Percentiles rank a stretch among this genome's conserved stretches.
Conservation (phyloP, 495 filamentous ascomycete genomes). For the Cryomyces minteri region DNA sequence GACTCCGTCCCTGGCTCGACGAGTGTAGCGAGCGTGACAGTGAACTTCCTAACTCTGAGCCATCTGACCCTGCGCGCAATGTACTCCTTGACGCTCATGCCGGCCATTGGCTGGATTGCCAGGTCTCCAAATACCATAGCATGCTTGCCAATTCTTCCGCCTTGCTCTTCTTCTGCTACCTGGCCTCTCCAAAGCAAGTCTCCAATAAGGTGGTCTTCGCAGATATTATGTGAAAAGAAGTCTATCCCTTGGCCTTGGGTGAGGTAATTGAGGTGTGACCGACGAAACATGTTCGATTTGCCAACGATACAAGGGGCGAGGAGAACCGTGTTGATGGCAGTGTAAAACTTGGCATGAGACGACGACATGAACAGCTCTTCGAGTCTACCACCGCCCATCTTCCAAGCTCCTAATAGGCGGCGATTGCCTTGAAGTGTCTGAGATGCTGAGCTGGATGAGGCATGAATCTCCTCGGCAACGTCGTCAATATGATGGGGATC, state of each 20-base stretch:
- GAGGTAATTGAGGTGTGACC: slow-evolving; percentile 67
- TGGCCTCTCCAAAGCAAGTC: slow-evolving; percentile 66
- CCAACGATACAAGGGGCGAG: slow-evolving; percentile 89
- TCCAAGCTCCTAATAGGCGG: too few relatives aligned
- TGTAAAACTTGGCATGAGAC: slow-evolving; percentile 95
- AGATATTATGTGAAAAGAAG: slow-evolving; percentile 89
- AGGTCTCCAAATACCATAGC: slow-evolving; percentile 68
- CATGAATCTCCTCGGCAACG: too few relatives aligned
- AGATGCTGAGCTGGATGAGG: too few relatives aligned
- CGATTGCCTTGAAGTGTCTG: too few relatives aligned
- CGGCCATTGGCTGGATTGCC: slow-evolving; percentile 73
- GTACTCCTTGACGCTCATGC: slow-evolving; percentile 65
- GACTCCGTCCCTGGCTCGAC: slow-evolving; percentile 92
- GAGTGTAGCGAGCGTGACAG: slow-evolving; percentile 69
- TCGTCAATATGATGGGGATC: too few relatives aligned
- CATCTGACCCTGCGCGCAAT: slow-evolving; percentile 72
- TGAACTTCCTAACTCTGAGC: slow-evolving; percentile 89
- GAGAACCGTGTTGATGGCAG: slow-evolving; percentile 83
- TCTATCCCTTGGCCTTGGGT: slow-evolving; percentile 61
- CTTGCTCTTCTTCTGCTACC: slow-evolving; percentile 23
- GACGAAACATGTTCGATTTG: slow-evolving; percentile 96
- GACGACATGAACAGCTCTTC: slow-evolving; percentile 92
- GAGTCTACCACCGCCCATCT: slow-evolving; percentile 70
- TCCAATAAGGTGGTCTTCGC: slow-evolving; percentile 92
- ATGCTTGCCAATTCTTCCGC: slow-evolving; percentile 51